phyloP scores from a whole-genome alignment of 305 asterid species.

The Fraxinus albicans region DNA sequence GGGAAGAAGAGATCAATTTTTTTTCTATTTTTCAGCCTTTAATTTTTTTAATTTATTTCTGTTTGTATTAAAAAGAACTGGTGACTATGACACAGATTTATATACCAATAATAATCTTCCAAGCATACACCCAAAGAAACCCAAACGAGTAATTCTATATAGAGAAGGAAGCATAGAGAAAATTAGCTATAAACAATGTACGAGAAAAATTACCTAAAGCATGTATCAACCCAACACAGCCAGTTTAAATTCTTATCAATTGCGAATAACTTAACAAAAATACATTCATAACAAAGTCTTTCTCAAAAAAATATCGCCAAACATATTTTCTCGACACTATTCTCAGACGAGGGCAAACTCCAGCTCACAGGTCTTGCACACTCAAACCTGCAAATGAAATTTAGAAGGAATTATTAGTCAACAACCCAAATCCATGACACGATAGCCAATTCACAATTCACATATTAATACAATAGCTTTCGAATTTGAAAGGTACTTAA shows the following conservation, averaged over 20 bases:
- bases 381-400: conserved; percentile 35
- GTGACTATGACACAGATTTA: neutral
- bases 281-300: neutral
- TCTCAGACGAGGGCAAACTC: neutral
- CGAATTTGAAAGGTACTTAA: neutral
- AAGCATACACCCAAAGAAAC: neutral
- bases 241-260: neutral
- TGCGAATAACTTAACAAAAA: conserved; percentile 3
- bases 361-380: conserved; percentile 39
- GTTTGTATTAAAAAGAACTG: neutral
- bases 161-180: neutral
- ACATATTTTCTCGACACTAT: neutral
- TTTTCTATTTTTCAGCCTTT: neutral
- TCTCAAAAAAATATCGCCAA: neutral
- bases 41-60: neutral
- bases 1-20: neutral
- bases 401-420: neutral
- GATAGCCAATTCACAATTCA: neutral
- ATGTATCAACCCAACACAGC: neutral
- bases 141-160: neutral
- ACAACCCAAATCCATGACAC: neutral
- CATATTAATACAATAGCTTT: neutral
- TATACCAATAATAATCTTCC: neutral
- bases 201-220: neutral
- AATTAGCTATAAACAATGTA: neutral